Evolutionary conservation across 225 moss, liverwort and hornwort genomes (phyloP), one percentile per base, ranked within the genome.

Genomic region (Sphagnum contortum): DNA sequence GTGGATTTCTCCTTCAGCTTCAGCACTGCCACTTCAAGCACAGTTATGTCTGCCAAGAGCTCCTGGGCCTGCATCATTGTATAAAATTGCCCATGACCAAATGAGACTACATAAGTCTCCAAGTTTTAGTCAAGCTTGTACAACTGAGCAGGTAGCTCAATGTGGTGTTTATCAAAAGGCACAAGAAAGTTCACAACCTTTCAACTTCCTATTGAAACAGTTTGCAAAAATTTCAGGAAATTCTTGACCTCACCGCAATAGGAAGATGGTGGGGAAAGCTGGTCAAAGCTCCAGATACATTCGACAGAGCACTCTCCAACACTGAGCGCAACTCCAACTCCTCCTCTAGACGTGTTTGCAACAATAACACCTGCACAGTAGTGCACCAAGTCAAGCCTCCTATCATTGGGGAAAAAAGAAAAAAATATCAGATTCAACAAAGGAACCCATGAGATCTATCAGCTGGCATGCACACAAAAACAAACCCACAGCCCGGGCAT

Each of bases 321-420:
- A 77, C 62, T 44, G 74, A 52, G 58, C 81, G 91, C 8, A 94
- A 69, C 46, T 81, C 82, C 3, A 88, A 57, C 57, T 94, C 94
- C 13, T 66, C 73, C 49, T 88, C 76, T 12, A 94, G 72, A 64
- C 80, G 83, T 64, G 86, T 79, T 57, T 89, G 87, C 60, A 94
- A 73, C 54, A 79, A 76, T 61, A 80, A 73, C 13, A 94, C 88
- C 91, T 91, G 71, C 5, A 44, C 47, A 14, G 29, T 47, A 4
- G 13, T 14, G 14, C 12, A 61, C 9, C 52, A 52, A 9, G 6
- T 52, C 52, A 52, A 52, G 9, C 7, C 52, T 52, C 52, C 6
- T 52, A 52, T 52, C 6, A 9, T 9, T 52, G 6, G 52, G 52
- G 52, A 52, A 6, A 52, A 52, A 52, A 52, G 6, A 9, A 9